phyloP scores from a whole-genome alignment of 208 protist species.

The Trypanosoma lewisi region DNA sequence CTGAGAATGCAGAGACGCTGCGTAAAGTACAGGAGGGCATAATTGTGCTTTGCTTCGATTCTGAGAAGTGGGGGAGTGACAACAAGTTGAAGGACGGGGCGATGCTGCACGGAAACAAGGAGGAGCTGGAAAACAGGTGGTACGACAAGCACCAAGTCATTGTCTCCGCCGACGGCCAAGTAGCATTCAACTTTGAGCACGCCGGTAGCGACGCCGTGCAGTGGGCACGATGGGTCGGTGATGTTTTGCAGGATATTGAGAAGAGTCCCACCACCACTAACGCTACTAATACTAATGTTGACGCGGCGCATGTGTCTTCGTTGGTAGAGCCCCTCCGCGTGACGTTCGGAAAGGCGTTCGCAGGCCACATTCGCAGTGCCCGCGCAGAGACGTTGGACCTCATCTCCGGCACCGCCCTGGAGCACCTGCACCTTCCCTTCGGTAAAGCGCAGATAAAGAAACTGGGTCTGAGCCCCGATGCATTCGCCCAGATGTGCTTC shows the following conservation, averaged over 20 bases:
- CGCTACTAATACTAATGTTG: slow-evolving; percentile 28
- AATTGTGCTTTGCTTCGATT: slow-evolving; percentile 81
- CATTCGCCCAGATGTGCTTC: slow-evolving; percentile 87
- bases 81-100: slow-evolving; percentile 42
- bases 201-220: slow-evolving; percentile 72
- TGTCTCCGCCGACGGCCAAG: slow-evolving; percentile 78
- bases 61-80: slow-evolving; percentile 41
- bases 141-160: slow-evolving; percentile 93
- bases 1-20: slow-evolving; percentile 70
- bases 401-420: slow-evolving; percentile 60
- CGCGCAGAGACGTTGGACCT: slow-evolving; percentile 63
- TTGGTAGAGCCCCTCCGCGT: slow-evolving; percentile 61
- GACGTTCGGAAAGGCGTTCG: slow-evolving; percentile 84
- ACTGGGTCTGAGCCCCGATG: slow-evolving; percentile 54
- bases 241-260: slow-evolving; percentile 42
- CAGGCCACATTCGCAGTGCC: slow-evolving; percentile 71
- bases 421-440: slow-evolving; percentile 51
- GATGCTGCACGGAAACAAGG: slow-evolving; percentile 63
- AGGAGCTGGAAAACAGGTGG: slow-evolving; percentile 90
- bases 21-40: slow-evolving; percentile 69
- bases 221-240: slow-evolving; percentile 81
- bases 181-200: slow-evolving; percentile 89
- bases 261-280: slow-evolving; percentile 9
- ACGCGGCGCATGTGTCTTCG: slow-evolving; percentile 28
- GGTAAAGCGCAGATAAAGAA: slow-evolving; percentile 43